Percentiles rank a stretch among this genome's conserved stretches.
Evolutionary conservation across 2,329 filamentous ascomycete genomes (phyloP).

Genomic region (Teratosphaeria viscida): DNA sequence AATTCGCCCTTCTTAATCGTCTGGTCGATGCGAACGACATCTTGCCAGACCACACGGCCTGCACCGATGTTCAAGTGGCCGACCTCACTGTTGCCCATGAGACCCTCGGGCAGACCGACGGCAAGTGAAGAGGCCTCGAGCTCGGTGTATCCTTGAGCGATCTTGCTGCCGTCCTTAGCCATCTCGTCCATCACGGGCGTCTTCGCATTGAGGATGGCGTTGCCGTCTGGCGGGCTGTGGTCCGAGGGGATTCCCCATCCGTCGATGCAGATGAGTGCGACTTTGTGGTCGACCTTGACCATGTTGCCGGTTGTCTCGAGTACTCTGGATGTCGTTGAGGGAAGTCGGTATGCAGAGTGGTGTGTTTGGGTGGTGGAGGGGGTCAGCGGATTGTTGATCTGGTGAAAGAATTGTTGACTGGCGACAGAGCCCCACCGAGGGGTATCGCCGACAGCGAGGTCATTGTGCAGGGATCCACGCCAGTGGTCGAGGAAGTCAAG

Average conservation of each 20-base stretch:
- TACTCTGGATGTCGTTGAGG: background rate
- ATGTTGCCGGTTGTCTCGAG: slow-evolving; percentile 31
- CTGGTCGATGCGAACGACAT: slow-evolving; percentile 79
- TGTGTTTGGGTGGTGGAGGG: background rate
- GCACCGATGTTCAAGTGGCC: slow-evolving; percentile 98
- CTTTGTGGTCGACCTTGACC: slow-evolving; percentile 59
- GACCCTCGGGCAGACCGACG: slow-evolving; percentile 86
- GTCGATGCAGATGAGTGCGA: slow-evolving; percentile 87
- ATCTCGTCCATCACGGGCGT: slow-evolving; percentile 94
- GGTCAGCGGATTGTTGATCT: background rate
- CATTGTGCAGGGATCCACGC: background rate
- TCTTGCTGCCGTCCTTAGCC: slow-evolving; percentile 53
- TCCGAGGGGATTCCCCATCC: slow-evolving; percentile 87
- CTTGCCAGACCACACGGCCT: slow-evolving; percentile 96
- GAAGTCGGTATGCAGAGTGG: background rate
- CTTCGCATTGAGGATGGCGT: slow-evolving; percentile 87
- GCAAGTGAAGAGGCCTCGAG: slow-evolving; percentile 93
- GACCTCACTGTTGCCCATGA: slow-evolving; percentile 99
- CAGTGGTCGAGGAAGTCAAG: background rate
- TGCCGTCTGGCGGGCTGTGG: slow-evolving; percentile 73
- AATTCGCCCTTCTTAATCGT: slow-evolving; percentile 79
- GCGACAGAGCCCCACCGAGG: background rate
- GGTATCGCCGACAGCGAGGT: background rate
- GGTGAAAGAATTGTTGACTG: slow-evolving; percentile 1
- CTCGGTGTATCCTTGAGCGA: slow-evolving; percentile 74